Evolutionary conservation across 371 early-diverging fungal species (phyloP).

Genomic region (Rhizopus stolonifer): DNA sequence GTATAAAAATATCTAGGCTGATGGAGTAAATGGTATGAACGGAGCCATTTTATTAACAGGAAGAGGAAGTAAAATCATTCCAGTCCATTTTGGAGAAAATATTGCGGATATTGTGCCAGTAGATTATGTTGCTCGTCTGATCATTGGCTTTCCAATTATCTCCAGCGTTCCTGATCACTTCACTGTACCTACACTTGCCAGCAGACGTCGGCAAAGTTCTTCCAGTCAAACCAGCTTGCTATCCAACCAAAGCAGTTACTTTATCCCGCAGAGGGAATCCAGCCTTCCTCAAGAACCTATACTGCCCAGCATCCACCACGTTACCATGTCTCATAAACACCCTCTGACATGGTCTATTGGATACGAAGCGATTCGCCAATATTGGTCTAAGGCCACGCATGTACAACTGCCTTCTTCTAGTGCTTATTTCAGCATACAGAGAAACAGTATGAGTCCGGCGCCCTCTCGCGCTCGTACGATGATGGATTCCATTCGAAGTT

Average conservation of each 20-base stretch:
- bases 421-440: slow-evolving; percentile 23
- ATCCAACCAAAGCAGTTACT: slow-evolving; percentile 5
- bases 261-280: background rate
- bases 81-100: slow-evolving; percentile 33
- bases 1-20: slow-evolving; percentile 37
- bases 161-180: slow-evolving; percentile 3
- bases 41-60: slow-evolving; percentile 42
- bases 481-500: slow-evolving; percentile 39
- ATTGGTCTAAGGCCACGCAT: slow-evolving; percentile 39
- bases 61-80: slow-evolving; percentile 37
- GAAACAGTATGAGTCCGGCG: background rate
- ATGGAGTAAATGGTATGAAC: slow-evolving; percentile 60
- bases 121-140: slow-evolving; percentile 46
- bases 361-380: slow-evolving; percentile 45
- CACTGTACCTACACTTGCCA: too few relatives aligned
- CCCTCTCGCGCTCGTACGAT: slow-evolving; percentile 43
- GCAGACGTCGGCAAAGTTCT: background rate
- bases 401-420: slow-evolving; percentile 26
- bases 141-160: slow-evolving; percentile 30
- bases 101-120: slow-evolving; percentile 58
- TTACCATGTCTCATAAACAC: slow-evolving; percentile 23
- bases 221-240: slow-evolving; percentile 12
- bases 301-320: slow-evolving; percentile 43
- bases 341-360: slow-evolving; percentile 41
- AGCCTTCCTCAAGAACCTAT: slow-evolving; percentile 3